Evolutionary conservation across 768 basidiomycete genomes (phyloP).

Genomic region (Xerocomellus amylosporus): DNA sequence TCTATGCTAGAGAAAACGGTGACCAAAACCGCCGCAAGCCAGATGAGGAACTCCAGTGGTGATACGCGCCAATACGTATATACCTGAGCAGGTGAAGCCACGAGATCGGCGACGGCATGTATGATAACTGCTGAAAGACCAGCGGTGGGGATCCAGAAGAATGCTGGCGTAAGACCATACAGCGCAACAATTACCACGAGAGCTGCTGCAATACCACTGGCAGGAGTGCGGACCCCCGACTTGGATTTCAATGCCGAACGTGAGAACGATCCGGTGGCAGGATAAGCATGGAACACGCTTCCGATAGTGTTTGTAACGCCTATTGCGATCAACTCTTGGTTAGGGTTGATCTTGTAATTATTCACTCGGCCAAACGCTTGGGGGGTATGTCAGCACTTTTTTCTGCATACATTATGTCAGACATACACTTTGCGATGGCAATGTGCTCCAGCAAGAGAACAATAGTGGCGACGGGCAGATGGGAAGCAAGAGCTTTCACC

Average conservation of each 20-base stretch:
- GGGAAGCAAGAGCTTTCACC: constrained; percentile 63
- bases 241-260: constrained; percentile 96
- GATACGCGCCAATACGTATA: constrained; percentile 93
- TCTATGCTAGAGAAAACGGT: constrained; percentile 95
- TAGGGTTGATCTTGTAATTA: constrained; percentile 89
- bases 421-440: constrained; percentile 88
- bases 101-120: constrained; percentile 85
- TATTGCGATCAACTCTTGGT: constrained; percentile 95
- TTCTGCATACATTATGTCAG: background rate
- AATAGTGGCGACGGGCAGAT: constrained; percentile 84
- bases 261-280: constrained; percentile 97
- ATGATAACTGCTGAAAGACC: constrained; percentile 93
- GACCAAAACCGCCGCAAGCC: constrained; percentile 80
- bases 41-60: constrained; percentile 90
- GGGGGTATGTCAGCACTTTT: constrained; percentile 9
- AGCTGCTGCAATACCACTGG: constrained; percentile 81
- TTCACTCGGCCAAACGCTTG: constrained; percentile 92
- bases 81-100: constrained; percentile 77
- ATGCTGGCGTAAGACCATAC: constrained; percentile 90
- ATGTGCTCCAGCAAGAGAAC: constrained; percentile 94
- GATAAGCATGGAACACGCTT: constrained; percentile 87
- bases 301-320: constrained; percentile 95
- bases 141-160: constrained; percentile 84
- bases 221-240: constrained; percentile 95
- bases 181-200: constrained; percentile 90